Evolutionary conservation across 306 rosid genomes (phyloP).

Genomic region (Vicia faba): DNA sequence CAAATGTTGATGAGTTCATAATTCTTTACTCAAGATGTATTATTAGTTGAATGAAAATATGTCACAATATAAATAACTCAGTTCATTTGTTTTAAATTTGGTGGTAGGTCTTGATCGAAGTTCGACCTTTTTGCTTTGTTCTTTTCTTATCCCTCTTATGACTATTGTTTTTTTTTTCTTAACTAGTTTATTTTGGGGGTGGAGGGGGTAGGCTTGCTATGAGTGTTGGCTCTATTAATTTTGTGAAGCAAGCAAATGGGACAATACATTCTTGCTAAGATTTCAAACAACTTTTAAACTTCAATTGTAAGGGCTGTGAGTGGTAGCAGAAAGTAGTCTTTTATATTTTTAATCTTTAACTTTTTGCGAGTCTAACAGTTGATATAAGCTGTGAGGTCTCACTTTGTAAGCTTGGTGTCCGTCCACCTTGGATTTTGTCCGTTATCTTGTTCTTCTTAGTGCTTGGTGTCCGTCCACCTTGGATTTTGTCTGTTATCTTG

Average conservation of each 20-base stretch:
- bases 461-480: not conserved
- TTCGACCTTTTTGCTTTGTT: conserved; percentile 20
- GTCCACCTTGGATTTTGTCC: conserved; percentile 13
- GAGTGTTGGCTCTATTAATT: not conserved
- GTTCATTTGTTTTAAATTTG: not conserved
- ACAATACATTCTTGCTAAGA: not conserved
- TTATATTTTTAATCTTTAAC: not conserved
- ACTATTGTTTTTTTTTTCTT: too few species aligned
- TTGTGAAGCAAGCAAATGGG: not conserved
- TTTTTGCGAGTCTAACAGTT: not conserved
- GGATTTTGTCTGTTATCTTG: conserved; percentile 9
- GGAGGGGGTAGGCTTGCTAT: not conserved
- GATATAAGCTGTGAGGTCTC: not conserved
- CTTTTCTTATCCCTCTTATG: not conserved
- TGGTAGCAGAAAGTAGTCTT: not conserved
- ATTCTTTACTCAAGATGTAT: not conserved
- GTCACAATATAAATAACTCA: conserved; percentile 9
- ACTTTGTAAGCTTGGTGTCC: conserved; percentile 5
- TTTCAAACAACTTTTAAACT: not conserved
- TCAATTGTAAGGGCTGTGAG: not conserved
- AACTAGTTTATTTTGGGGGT: not conserved
- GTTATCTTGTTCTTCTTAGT: conserved; percentile 13
- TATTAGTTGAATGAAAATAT: not conserved
- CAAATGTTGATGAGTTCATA: not conserved
- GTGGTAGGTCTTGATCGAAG: conserved; percentile 1